phyloP scores from a whole-genome alignment of 768 basidiomycete genomes.

The Kwoniella heveanensis region DNA sequence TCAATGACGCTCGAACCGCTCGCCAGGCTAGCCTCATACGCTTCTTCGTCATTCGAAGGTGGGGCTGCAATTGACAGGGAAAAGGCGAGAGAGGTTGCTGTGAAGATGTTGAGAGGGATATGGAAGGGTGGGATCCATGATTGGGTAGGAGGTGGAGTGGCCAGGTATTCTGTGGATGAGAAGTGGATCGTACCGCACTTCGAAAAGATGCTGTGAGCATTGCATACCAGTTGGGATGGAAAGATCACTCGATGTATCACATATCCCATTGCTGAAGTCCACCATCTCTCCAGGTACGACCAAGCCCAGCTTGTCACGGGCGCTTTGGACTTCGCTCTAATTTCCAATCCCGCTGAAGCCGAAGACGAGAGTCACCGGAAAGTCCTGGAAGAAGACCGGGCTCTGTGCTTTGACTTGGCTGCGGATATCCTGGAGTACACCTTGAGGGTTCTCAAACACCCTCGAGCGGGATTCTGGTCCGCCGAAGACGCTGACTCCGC shows the following conservation, averaged over 20 bases:
- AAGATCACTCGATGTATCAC: too few relatives aligned
- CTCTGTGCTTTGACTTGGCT: constrained; percentile 49
- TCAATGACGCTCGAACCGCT: constrained; percentile 47
- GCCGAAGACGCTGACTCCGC: constrained; percentile 60
- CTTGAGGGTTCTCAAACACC: constrained; percentile 54
- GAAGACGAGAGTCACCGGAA: not conserved
- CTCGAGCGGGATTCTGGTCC: constrained; percentile 57
- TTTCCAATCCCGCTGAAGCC: constrained; percentile 26
- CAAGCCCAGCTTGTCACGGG: constrained; percentile 56
- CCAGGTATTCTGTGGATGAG: constrained; percentile 59
- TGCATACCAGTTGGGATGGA: too few relatives aligned
- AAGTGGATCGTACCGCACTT: constrained; percentile 60
- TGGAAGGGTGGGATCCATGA: constrained; percentile 58
- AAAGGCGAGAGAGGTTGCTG: constrained; percentile 36
- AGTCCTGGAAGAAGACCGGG: constrained; percentile 13
- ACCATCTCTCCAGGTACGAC: constrained; percentile 55
- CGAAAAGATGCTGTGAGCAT: constrained; percentile 57
- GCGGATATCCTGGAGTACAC: constrained; percentile 56
- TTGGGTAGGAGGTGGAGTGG: constrained; percentile 58
- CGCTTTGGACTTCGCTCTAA: constrained; percentile 37
- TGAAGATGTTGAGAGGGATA: constrained; percentile 45
- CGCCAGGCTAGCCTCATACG: constrained; percentile 31
- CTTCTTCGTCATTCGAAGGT: not conserved
- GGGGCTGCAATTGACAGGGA: constrained; percentile 16
- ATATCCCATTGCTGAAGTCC: too few relatives aligned